These are phyloP conservation scores for Magnolia sinica DNA, from an alignment of 164 flowering plant species.

Conservation along the genomic window DNA sequence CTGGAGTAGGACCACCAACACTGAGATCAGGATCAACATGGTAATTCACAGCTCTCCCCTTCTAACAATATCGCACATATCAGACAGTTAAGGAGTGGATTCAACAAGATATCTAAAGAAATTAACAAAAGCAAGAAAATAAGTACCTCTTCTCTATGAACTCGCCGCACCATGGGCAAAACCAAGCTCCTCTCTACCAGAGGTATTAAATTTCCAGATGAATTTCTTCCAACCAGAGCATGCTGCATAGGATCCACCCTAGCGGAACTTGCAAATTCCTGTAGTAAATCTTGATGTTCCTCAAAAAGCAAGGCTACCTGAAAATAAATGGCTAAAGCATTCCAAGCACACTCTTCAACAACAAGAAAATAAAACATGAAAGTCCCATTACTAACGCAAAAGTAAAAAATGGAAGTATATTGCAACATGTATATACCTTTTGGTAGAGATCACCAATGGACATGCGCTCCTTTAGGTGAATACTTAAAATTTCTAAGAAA, in stretches of 20 bases:
- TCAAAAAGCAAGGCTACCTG: conserved; percentile 61
- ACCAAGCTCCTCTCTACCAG: conserved; percentile 45
- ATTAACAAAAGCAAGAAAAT: background rate
- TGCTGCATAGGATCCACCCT: conserved; percentile 31
- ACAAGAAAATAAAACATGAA: background rate
- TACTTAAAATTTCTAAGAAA: conserved; percentile 70
- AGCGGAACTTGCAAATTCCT: conserved; percentile 59
- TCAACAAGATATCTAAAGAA: background rate
- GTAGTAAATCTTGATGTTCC: conserved; percentile 59
- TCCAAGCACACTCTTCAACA: background rate
- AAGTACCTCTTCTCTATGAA: conserved; percentile 50
- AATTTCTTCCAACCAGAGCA: conserved; percentile 10
- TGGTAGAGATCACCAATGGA: conserved; percentile 57
- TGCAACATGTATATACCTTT: background rate
- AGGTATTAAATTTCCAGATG: conserved; percentile 32
- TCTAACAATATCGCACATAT: conserved; percentile 33
- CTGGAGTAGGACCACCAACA: conserved; percentile 54
- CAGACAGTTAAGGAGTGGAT: background rate
- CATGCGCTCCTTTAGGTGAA: conserved; percentile 51
- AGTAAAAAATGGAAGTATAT: background rate
- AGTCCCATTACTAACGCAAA: background rate
- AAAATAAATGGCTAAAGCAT: conserved; percentile 6
- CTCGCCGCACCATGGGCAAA: conserved; percentile 35
- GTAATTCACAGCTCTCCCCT: conserved; percentile 42
- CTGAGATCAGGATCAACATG: conserved; percentile 18